Base-by-base conservation (phyloP, 1,284 basidiomycete species). In the Caloboletus inedulis region DNA sequence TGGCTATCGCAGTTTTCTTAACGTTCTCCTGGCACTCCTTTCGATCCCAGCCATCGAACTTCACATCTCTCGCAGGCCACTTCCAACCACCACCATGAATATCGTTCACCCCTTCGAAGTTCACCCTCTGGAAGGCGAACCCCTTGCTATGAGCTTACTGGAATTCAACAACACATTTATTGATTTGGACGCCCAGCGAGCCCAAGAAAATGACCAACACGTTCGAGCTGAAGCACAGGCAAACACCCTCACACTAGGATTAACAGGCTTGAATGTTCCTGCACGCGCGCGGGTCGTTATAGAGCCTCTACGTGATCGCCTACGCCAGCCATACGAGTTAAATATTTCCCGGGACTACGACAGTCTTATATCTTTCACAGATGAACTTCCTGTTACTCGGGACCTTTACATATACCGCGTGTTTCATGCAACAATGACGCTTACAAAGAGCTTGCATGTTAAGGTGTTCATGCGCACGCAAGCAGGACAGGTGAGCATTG, bases 301-400 rank as follows among this genome's bases (percentile, higher is more conserved):
- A 8, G 49, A 50, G 13, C 34, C 49, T 25, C 43, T 50, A 1
- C 49, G 29, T 1, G 6, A 47, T 37, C 16, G 29, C 12, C 12
- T 50, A 4, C 35, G 12, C 21, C 27, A 1, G 3, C 43, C 49
- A 25, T 50, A 46, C 7, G 10, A 47, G 12, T 5, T 50, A 8
- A 19, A 50, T 19, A 37, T 55, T 23, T 55, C 46, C 2, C 16
- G 42, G 23, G 52, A 55, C 27, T 55, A 27, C 7, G 52, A 55
- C 16, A 55, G 53, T n/a, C 37, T 55, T 0, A 54, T 55, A 4
- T 49, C 46, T 2, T 55, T 55, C 13, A 54, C 33, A 1, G 52
- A 55, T 2, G 52, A 55, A n/a, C 52, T 31, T 31, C 30, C 30
- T 31, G 30, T 31, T 31, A 31, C 30, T 31, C 30, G 8, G 3